Conservation (phyloP, 306 rosid genomes). For the Prinsepia uniflora region DNA sequence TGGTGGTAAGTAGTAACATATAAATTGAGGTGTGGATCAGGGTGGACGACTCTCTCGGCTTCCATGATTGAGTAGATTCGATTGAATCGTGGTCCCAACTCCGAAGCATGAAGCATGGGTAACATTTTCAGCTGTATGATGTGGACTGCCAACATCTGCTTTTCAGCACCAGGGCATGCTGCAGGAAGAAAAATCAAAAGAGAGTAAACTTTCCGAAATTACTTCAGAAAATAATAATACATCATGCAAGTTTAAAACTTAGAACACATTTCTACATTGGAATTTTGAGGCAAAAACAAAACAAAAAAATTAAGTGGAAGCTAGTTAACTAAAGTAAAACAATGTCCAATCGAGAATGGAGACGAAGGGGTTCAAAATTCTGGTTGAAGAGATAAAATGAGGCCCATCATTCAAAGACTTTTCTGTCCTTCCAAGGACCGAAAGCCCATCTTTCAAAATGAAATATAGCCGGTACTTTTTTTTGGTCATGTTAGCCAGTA, state of each 20-base stretch:
- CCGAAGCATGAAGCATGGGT: not conserved
- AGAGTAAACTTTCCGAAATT: not conserved
- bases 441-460: not conserved
- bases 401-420: conserved; percentile 1
- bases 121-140: conserved; percentile 15
- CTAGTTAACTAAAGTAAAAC: too few relatives aligned
- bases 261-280: too few relatives aligned
- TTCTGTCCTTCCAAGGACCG: not conserved
- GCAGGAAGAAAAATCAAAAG: not conserved
- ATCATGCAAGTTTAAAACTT: not conserved
- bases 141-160: conserved; percentile 14
- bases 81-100: conserved; percentile 27
- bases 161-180: not conserved
- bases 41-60: conserved; percentile 5
- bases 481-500: too few relatives aligned
- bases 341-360: too few relatives aligned
- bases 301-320: too few relatives aligned
- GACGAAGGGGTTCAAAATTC: not conserved
- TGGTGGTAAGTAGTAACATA: not conserved
- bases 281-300: too few relatives aligned
- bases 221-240: not conserved
- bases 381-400: not conserved
- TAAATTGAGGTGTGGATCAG: conserved; percentile 8
- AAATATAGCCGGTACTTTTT: not conserved
- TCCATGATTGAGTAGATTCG: conserved; percentile 22